phyloP scores from a whole-genome alignment of 192 early-diverging fungal species.

The Coemansia sp. region DNA sequence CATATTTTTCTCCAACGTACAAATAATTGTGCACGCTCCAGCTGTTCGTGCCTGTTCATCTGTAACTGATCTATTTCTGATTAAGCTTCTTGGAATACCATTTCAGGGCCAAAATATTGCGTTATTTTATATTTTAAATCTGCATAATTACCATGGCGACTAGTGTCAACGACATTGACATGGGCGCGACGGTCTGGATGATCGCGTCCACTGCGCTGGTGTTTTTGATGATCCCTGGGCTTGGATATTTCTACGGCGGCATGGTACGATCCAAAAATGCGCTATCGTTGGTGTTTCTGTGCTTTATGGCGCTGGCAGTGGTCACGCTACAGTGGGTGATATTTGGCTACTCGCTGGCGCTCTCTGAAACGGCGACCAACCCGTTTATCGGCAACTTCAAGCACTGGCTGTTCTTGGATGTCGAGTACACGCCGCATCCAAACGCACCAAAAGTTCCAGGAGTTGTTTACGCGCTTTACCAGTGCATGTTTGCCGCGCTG shows the following conservation, averaged over 20 bases:
- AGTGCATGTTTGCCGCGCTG: conserved; percentile 79
- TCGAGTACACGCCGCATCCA: conserved; percentile 57
- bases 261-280: conserved; percentile 77
- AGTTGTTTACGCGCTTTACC: conserved; percentile 67
- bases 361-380: conserved; percentile 63
- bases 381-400: conserved; percentile 71
- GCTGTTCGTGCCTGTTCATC: neutral
- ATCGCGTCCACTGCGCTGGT: conserved; percentile 68
- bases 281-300: conserved; percentile 73
- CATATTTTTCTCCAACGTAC: neutral
- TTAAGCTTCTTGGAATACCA: neutral
- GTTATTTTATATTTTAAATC: neutral
- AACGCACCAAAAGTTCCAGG: conserved; percentile 64
- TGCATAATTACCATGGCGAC: conserved; percentile 9
- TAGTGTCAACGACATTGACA: conserved; percentile 45
- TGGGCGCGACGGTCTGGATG: conserved; percentile 74
- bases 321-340: conserved; percentile 75
- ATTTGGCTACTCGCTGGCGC: conserved; percentile 70
- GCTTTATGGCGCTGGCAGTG: conserved; percentile 68
- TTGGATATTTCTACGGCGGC: conserved; percentile 78
- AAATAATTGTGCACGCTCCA: neutral
- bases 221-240: conserved; percentile 73
- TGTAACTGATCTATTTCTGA: neutral
- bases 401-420: conserved; percentile 61
- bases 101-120: no score